Evolutionary conservation across 1,284 basidiomycete genomes (phyloP).

Genomic region (Ceratobasidium sp.): DNA sequence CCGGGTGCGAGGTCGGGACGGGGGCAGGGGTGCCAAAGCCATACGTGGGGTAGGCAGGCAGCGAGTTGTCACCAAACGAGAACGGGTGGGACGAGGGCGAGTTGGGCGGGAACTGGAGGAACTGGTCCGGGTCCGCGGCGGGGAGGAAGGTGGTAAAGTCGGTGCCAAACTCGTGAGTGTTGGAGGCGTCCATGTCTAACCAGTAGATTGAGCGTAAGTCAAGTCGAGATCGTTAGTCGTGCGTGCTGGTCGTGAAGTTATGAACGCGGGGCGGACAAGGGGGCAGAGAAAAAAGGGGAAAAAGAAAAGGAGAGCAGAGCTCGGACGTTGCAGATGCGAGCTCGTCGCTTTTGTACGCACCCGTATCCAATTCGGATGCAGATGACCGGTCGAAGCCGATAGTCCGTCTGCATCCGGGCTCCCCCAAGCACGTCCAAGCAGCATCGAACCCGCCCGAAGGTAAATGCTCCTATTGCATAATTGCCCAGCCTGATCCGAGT

Average conservation of each 20-base stretch:
- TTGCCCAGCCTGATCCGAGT: background rate
- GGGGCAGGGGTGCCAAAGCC: slow-evolving; percentile 8
- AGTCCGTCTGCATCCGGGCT: slow-evolving; percentile 20
- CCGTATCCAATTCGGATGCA: background rate
- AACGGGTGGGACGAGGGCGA: slow-evolving; percentile 32
- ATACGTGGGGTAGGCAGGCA: slow-evolving; percentile 12
- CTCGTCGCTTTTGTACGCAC: slow-evolving; percentile 1
- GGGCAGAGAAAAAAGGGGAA: slow-evolving; percentile 5
- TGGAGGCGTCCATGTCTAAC: slow-evolving; percentile 22
- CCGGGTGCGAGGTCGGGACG: background rate
- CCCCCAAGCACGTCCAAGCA: background rate
- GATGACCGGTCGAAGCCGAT: slow-evolving; percentile 2
- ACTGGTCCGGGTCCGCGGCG: slow-evolving; percentile 10
- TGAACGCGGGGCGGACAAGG: slow-evolving; percentile 3
- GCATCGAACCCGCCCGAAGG: background rate
- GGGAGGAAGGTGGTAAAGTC: slow-evolving; percentile 10
- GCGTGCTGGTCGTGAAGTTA: slow-evolving; percentile 19
- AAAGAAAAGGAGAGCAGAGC: slow-evolving; percentile 3
- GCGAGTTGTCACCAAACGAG: slow-evolving; percentile 23
- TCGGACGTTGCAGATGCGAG: background rate
- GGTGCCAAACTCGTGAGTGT: slow-evolving; percentile 19
- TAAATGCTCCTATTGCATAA: slow-evolving; percentile 21
- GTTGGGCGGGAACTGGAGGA: slow-evolving; percentile 33
- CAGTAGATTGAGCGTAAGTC: background rate
- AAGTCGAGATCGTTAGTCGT: background rate